Evolutionary conservation across 2,329 filamentous ascomycete species (phyloP), one percentile per base, ranked within the genome.

Genomic region (Rutstroemia sp.): DNA sequence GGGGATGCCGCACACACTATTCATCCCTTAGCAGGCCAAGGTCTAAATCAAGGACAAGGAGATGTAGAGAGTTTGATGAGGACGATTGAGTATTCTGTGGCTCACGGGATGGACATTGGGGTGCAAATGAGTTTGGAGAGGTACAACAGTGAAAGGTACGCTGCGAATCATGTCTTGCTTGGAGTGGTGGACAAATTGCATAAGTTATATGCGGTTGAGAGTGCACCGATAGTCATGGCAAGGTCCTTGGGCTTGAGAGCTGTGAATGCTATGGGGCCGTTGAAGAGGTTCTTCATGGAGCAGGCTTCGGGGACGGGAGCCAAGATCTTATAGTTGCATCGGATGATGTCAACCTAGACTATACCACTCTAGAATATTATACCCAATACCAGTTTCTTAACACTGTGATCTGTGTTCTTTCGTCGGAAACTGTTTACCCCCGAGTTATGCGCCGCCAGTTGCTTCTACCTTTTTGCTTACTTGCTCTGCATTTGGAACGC

Each of bases 1-100:
- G 94, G 94, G 59, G 94, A 99, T 63, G 94, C 94, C 1, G 94
- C 94, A 7, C 94, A 99, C 71, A 95, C 92, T 1, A 85, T 96
- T 62, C 94, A 99, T 71, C 94, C 94, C 0, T 84, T 99, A 4
- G 94, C 90, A 1, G 94, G 94, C 0, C 94, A 97, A 72, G 94
- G 94, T 1, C 78, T 99, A 14, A 99, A 99, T 69, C 88, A 95
- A 66, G 94, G 94, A 1, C 86, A 97, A 61, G 91, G 84, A 18
- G 94, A 99, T 69, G 88, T 94, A 0, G 85, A 90, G 65, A 87
- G 87, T 53, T 80, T 99, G 0, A 83, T 85, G 6, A 79, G 79
- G 60, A 85, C 85, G 0, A 87, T 99, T 51, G 83, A 85, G 59
- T 86, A 86, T 63, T 88, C 90, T 3, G 85, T 95, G 18, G 75